Conservation (phyloP, 345 rosid genomes). For the Salix suchowensis region DNA sequence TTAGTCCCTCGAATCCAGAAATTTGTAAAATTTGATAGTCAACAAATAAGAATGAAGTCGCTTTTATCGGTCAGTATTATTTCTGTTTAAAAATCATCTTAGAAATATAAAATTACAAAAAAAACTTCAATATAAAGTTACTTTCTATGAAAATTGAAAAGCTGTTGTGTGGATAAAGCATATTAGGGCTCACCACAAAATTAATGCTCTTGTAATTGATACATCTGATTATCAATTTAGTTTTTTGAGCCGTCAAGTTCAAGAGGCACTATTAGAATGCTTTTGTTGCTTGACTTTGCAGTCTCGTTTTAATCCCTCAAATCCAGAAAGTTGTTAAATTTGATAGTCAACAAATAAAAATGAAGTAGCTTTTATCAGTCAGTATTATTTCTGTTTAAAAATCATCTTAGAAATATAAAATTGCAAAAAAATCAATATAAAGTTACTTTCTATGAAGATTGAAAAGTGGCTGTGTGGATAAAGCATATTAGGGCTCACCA, state of each 20-base stretch:
- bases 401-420: background rate
- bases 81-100: background rate
- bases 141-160: background rate
- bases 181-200: background rate
- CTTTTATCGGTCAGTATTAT: background rate
- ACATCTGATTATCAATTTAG: background rate
- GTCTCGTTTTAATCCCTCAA: background rate
- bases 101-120: background rate
- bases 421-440: background rate
- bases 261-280: background rate
- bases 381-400: background rate
- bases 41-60: background rate
- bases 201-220: background rate
- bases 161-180: background rate
- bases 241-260: conserved; percentile 4
- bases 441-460: background rate
- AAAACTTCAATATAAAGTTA: background rate
- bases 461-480: too few relatives aligned
- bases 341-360: background rate
- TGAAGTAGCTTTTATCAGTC: background rate
- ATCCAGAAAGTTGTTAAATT: background rate
- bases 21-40: background rate
- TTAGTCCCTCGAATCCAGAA: background rate
- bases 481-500: background rate
- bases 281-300: background rate